Evolutionary conservation across 2,329 filamentous ascomycete genomes (phyloP), one percentile per base, ranked within the genome.

Genomic region (Pseudocercospora macadamiae): DNA sequence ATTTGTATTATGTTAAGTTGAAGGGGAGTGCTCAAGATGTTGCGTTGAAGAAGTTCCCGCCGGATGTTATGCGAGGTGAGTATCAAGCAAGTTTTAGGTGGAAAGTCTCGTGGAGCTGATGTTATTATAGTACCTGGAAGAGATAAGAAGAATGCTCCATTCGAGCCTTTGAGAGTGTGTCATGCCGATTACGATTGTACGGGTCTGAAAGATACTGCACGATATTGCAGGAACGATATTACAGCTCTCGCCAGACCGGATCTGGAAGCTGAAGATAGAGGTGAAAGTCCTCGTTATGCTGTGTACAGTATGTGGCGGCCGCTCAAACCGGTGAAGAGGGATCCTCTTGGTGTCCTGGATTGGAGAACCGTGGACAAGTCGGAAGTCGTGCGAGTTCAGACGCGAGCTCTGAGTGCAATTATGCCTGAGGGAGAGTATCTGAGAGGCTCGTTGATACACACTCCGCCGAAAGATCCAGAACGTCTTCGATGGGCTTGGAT

Each of bases 281-380:
- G 45, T 14, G 44, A 55, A 32, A 19, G 25, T 23, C 53, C 53
- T 26, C 25, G 53, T n/a, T 55, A 55, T 39, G 53, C 53, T 14
- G 45, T 48, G 1, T 49, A 49, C 28, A 47, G 37, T 18, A 37
- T 55, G 9, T 55, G 53, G 53, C 36, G 54, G 10, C 53, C 58
- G 4, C 32, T 60, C 18, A 30, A 32, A 12, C 19, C 54, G 2
- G 52, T 60, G 7, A 45, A 34, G 16, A 54, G 58, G 16, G 58
- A 60, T 49, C 54, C 54, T 25, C 25, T 60, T 4, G 49, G 48
- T 1, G 45, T 57, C 49, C 28, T 51, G 10, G 58, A 57, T 36
- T 57, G 42, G 54, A 28, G 51, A 12, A 48, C 47, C 12, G 30
- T 57, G n/a, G 53, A 55, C 28, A 30, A 53, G 5, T n/a, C 30